A percentile compares a stretch with the other conserved stretches of the same genome.
Evolutionary conservation across 1,284 basidiomycete species (phyloP).

Genomic region (Puccinia hordei): DNA sequence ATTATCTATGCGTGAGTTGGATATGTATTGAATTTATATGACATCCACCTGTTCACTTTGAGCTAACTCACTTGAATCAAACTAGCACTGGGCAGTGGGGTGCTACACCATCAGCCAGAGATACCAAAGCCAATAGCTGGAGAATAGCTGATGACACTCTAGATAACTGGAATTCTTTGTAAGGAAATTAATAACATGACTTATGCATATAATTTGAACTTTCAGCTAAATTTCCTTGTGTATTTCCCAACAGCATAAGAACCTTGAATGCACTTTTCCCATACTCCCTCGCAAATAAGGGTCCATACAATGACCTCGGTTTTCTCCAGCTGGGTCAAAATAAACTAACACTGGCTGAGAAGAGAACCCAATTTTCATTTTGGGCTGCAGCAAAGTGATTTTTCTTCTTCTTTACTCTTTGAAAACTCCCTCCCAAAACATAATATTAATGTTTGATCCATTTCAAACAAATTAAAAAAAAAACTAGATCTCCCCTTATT

Average conservation of each 20-base stretch:
- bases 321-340: conserved; percentile 6
- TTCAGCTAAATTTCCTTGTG: neutral
- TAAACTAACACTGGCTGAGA: neutral
- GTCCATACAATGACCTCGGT: conserved; percentile 41
- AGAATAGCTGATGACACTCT: conserved; percentile 25
- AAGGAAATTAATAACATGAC: neutral
- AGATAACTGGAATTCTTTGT: conserved; percentile 39
- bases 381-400: conserved; percentile 46
- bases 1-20: conserved; percentile 37
- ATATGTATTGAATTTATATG: neutral
- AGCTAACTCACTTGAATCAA: neutral
- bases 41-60: neutral
- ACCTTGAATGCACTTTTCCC: conserved; percentile 38
- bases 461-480: neutral
- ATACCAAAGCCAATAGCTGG: conserved; percentile 25
- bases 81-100: conserved; percentile 47
- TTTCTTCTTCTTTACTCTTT: too few species aligned
- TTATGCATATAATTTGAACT: neutral
- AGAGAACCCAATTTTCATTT: conserved; percentile 20
- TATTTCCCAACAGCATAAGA: neutral
- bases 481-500: conserved; percentile 41
- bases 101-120: neutral
- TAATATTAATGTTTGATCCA: neutral
- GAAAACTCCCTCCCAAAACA: neutral
- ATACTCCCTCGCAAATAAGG: neutral